phyloP scores from a whole-genome alignment of 129 eudicot species.

The Tanacetum coccineum region DNA sequence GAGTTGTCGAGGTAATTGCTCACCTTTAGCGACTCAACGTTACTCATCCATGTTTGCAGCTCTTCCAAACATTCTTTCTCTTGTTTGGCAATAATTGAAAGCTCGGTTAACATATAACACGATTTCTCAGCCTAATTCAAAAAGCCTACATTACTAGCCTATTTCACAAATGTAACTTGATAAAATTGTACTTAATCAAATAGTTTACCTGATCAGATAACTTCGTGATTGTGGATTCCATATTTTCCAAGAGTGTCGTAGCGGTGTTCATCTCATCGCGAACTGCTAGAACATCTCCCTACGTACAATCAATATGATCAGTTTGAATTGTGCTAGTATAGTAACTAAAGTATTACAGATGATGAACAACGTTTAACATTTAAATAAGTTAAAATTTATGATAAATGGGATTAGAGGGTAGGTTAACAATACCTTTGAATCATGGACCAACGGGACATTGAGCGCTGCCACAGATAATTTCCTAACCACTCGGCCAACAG shows the following conservation, averaged over 20 bases:
- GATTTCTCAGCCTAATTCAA: slow-evolving; percentile 44
- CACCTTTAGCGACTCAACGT: slow-evolving; percentile 42
- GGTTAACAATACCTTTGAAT: slow-evolving; percentile 48
- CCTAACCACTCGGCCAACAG: slow-evolving; percentile 65
- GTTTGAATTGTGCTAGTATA: background rate
- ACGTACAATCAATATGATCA: background rate
- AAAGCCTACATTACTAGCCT: background rate
- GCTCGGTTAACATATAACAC: slow-evolving; percentile 50
- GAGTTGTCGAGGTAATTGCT: background rate
- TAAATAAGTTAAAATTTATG: background rate
- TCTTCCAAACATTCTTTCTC: slow-evolving; percentile 44
- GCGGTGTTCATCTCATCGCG: slow-evolving; percentile 36
- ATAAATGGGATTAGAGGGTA: background rate
- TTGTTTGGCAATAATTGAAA: slow-evolving; percentile 36
- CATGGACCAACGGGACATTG: slow-evolving; percentile 55
- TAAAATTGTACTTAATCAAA: background rate
- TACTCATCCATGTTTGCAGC: slow-evolving; percentile 33
- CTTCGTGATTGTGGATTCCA: slow-evolving; percentile 32
- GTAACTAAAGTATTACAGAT: background rate
- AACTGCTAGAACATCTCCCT: slow-evolving; percentile 47
- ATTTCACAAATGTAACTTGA: background rate
- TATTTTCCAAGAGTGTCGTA: slow-evolving; percentile 32
- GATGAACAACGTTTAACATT: background rate
- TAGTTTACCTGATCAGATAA: slow-evolving; percentile 22
- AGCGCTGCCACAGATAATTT: slow-evolving; percentile 61